Percentiles rank a stretch among this genome's conserved stretches.
Conservation (phyloP, 208 protist genomes). For the Trypanosoma scelopori region DNA sequence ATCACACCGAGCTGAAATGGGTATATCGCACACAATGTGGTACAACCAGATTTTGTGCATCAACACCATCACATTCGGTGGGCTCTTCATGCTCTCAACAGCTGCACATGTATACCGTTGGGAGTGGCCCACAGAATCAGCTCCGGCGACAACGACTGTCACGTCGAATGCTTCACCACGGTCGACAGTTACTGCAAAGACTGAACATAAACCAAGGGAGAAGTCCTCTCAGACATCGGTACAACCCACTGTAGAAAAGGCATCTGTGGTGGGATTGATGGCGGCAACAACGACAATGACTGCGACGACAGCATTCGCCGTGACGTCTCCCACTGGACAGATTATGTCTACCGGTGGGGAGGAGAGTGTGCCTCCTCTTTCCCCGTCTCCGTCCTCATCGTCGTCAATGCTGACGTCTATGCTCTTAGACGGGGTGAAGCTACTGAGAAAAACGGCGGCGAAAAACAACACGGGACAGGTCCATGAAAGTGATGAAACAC, state of each 20-base stretch:
- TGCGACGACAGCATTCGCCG: background rate
- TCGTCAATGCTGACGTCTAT: background rate
- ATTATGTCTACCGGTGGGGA: background rate
- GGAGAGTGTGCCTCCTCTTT: background rate
- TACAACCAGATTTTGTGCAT: constrained; percentile 18
- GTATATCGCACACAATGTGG: background rate
- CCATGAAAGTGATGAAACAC: background rate
- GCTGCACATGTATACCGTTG: constrained; percentile 12
- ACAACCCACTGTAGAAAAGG: background rate
- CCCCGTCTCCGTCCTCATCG: too few species aligned
- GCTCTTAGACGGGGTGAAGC: background rate
- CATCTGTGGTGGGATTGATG: background rate
- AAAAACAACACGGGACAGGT: background rate
- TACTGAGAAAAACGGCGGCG: background rate
- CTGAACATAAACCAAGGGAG: constrained; percentile 15
- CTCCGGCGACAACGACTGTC: background rate
- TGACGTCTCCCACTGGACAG: too few species aligned
- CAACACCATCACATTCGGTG: constrained; percentile 17
- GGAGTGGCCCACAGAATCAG: background rate
- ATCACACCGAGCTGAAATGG: background rate
- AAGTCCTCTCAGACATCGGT: background rate
- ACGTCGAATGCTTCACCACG: background rate
- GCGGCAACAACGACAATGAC: background rate
- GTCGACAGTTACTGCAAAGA: background rate
- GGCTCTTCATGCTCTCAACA: constrained; percentile 16